Evolutionary conservation across 306 rosid species (phyloP).

Genomic region (Casuarina cunninghamiana): DNA sequence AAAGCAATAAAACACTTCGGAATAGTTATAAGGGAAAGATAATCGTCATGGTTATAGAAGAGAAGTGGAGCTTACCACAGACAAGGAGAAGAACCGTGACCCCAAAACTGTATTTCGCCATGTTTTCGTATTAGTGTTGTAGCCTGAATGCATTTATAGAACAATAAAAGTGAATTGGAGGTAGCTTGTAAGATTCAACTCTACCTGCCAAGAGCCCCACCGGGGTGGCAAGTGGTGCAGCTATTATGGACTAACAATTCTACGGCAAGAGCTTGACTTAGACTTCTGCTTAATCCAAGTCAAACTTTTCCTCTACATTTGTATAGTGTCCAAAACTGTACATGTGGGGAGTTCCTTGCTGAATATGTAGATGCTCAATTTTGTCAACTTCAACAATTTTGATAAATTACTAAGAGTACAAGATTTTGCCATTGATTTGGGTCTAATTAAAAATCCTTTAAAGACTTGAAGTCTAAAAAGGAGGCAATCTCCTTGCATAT

Average conservation of each 20-base stretch:
- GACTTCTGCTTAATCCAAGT: too few species aligned
- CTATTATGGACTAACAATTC: neutral
- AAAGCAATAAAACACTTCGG: neutral
- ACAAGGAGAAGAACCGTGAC: neutral
- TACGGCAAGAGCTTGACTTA: neutral
- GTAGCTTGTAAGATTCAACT: neutral
- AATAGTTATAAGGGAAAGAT: neutral
- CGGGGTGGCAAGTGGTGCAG: neutral
- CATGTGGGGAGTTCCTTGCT: too few species aligned
- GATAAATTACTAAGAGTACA: too few species aligned
- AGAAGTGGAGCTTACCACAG: slow-evolving; percentile 1
- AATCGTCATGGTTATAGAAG: neutral
- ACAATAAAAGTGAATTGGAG: neutral
- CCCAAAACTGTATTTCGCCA: neutral
- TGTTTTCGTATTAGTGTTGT: neutral
- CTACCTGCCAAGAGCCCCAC: neutral
- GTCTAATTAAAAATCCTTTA: too few species aligned
- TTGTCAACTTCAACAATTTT: too few species aligned
- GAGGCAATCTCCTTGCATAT: too few species aligned
- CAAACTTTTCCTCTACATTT: too few species aligned
- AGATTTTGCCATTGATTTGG: too few species aligned
- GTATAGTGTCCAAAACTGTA: too few species aligned
- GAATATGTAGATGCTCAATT: too few species aligned
- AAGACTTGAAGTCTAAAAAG: too few species aligned
- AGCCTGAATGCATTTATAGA: neutral